Percentiles rank a stretch among this genome's conserved stretches.
These are phyloP conservation scores for Mucor indicus DNA, from an alignment of 371 early-diverging fungal species.

Conservation along the genomic window DNA sequence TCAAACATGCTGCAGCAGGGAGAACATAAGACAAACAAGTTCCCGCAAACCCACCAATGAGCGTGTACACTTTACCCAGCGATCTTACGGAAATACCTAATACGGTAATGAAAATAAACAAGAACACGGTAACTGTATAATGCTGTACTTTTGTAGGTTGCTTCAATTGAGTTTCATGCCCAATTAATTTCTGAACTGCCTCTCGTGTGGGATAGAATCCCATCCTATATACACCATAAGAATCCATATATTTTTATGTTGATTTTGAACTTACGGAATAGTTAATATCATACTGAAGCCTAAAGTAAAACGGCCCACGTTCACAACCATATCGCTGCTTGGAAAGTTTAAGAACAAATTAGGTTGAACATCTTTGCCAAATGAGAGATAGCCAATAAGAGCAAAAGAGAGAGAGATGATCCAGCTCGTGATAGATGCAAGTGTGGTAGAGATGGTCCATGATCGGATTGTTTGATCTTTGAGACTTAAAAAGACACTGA, in stretches of 20 bases:
- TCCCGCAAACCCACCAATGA: slow-evolving; percentile 56
- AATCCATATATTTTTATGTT: too few species aligned
- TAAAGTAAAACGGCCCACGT: slow-evolving; percentile 49
- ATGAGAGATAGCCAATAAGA: slow-evolving; percentile 52
- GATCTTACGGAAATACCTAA: slow-evolving; percentile 44
- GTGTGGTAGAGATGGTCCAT: slow-evolving; percentile 45
- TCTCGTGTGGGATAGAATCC: slow-evolving; percentile 59
- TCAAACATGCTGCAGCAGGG: slow-evolving; percentile 48
- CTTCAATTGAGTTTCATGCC: slow-evolving; percentile 40
- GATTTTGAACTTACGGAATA: slow-evolving; percentile 47
- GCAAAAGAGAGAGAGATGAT: slow-evolving; percentile 55
- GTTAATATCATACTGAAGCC: slow-evolving; percentile 60
- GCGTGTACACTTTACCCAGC: slow-evolving; percentile 52
- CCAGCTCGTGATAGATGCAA: slow-evolving; percentile 53
- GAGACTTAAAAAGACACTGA: slow-evolving; percentile 50
- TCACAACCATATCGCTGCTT: slow-evolving; percentile 45
- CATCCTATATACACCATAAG: slow-evolving; percentile 29
- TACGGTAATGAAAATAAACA: slow-evolving; percentile 38
- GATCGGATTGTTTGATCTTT: slow-evolving; percentile 38
- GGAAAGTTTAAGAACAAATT: slow-evolving; percentile 62
- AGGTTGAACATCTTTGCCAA: slow-evolving; percentile 55
- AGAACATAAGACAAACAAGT: slow-evolving; percentile 57
- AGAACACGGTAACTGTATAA: slow-evolving; percentile 36
- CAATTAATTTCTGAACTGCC: slow-evolving; percentile 50
- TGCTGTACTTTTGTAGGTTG: slow-evolving; percentile 46